Percentiles rank a stretch among this genome's conserved stretches.
Conservation (phyloP, 2,329 filamentous ascomycete genomes). For the Trichophyton rubrum region DNA sequence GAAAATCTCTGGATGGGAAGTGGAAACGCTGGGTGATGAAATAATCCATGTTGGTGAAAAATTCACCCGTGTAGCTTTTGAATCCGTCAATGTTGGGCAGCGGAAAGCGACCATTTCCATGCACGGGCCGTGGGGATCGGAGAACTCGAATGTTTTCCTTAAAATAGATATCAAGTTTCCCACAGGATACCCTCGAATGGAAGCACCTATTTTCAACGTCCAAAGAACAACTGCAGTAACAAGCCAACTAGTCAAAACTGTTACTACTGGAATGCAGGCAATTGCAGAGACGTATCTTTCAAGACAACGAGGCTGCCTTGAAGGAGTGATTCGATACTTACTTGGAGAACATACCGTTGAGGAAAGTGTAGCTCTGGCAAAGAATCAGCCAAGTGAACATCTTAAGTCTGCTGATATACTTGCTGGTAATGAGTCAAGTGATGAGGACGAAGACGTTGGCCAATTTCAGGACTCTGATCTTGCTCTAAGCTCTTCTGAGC, state of each 20-base stretch:
- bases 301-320: constrained; percentile 42
- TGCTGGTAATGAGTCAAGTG: constrained; percentile 68
- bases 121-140: constrained; percentile 47
- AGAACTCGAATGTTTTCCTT: constrained; percentile 42
- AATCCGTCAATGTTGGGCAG: constrained; percentile 44
- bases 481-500: constrained; percentile 38
- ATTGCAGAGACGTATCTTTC: constrained; percentile 45
- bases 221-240: constrained; percentile 47
- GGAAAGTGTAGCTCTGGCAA: constrained; percentile 41
- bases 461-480: constrained; percentile 33
- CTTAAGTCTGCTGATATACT: constrained; percentile 33
- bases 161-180: constrained; percentile 49
- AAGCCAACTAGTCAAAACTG: constrained; percentile 36
- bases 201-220: constrained; percentile 41
- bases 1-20: constrained; percentile 44
- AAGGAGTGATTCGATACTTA: constrained; percentile 49
- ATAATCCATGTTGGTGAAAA: constrained; percentile 49
- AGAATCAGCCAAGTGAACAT: constrained; percentile 44
- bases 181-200: constrained; percentile 40
- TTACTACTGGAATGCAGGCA: constrained; percentile 40
- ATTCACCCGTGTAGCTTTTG: constrained; percentile 49
- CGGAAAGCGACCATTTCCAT: constrained; percentile 45
- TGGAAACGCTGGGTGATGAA: constrained; percentile 46
- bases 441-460: constrained; percentile 54
- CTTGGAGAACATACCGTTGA: constrained; percentile 47